phyloP scores from a whole-genome alignment of 2,329 filamentous ascomycete genomes.

The Fonsecaea erecta region DNA sequence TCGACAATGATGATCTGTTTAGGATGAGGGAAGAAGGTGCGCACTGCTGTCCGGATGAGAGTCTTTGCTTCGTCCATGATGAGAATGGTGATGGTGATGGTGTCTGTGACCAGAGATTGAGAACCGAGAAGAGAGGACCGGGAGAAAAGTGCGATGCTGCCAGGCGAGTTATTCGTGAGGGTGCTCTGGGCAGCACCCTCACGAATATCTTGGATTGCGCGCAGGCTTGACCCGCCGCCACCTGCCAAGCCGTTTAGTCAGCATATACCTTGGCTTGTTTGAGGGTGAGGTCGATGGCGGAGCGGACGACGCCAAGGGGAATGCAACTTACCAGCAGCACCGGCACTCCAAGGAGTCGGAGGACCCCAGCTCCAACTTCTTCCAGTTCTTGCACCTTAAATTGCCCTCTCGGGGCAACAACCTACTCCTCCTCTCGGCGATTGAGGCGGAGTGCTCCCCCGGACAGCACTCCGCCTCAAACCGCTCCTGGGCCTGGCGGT shows the following conservation, averaged over 20 bases:
- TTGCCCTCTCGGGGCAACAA: no score
- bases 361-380: not conserved
- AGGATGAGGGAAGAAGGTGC: constrained; percentile 78
- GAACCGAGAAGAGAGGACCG: not conserved
- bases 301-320: not conserved
- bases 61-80: constrained; percentile 72
- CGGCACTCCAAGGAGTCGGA: not conserved
- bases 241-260: not conserved
- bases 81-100: constrained; percentile 1
- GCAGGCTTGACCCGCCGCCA: not conserved
- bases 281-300: not conserved
- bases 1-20: constrained; percentile 82
- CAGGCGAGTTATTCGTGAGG: not conserved
- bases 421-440: no score
- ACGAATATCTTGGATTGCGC: not conserved
- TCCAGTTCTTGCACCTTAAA: not conserved
- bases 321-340: not conserved
- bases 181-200: no score
- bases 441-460: no score
- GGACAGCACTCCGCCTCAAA: no score
- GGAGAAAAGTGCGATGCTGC: not conserved
- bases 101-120: not conserved
- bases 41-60: constrained; percentile 82
- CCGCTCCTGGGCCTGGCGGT: no score
- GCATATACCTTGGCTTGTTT: not conserved